These are phyloP conservation scores for Cladophialophora immunda DNA, from an alignment of 2,329 filamentous ascomycete genomes.

Conservation along the genomic window DNA sequence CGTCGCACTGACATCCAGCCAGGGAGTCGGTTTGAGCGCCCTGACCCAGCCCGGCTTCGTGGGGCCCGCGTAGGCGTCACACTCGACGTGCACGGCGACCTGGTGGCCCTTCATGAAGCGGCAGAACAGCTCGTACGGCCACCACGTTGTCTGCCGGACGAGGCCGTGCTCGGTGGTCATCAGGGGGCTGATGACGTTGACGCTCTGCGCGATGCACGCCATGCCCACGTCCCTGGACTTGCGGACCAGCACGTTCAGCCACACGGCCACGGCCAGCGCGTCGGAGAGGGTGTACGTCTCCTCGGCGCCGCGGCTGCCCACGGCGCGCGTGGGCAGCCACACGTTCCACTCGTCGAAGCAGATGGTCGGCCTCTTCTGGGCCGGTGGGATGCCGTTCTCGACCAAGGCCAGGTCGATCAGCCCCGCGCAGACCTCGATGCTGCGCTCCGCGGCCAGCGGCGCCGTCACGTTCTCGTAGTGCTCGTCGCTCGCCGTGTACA, in stretches of 20 bases:
- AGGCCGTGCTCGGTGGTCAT: constrained; percentile 74
- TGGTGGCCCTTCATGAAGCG: constrained; percentile 78
- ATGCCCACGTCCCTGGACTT: constrained; percentile 76
- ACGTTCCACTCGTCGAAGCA: constrained; percentile 90
- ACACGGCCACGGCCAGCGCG: constrained; percentile 76
- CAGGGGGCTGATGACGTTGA: constrained; percentile 80
- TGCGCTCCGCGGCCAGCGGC: constrained; percentile 74
- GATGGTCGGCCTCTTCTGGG: constrained; percentile 71
- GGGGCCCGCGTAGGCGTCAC: constrained; percentile 69
- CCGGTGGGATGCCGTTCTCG: constrained; percentile 62
- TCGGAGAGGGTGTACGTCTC: constrained; percentile 79
- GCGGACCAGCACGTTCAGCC: constrained; percentile 79
- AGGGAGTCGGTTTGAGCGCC: constrained; percentile 70
- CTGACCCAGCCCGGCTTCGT: constrained; percentile 51
- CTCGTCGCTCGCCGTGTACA: constrained; percentile 71
- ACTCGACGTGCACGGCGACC: constrained; percentile 70
- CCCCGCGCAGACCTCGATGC: constrained; percentile 73
- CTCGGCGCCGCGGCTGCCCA: constrained; percentile 75
- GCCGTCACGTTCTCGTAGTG: constrained; percentile 67
- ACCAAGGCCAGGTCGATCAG: constrained; percentile 80
- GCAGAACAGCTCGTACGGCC: constrained; percentile 74
- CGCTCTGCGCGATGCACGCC: constrained; percentile 79
- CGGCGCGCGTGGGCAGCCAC: constrained; percentile 76
- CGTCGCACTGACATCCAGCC: constrained; percentile 54
- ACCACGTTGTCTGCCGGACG: constrained; percentile 77